Conservation (phyloP, 2,329 filamentous ascomycete species). For the Setomelanomma holmii region DNA sequence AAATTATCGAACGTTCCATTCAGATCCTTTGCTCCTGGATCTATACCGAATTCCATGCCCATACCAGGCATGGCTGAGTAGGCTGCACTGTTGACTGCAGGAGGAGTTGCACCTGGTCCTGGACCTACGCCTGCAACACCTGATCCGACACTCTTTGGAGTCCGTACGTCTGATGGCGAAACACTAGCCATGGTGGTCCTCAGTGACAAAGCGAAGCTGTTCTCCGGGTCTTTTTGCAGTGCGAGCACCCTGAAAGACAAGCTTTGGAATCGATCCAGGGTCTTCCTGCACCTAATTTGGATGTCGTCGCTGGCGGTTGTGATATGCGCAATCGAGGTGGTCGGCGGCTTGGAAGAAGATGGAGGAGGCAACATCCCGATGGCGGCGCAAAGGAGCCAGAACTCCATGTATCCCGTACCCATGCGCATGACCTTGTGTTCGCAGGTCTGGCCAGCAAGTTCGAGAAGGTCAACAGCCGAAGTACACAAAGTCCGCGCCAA, state of each 20-base stretch:
- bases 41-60: conserved; percentile 7
- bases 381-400: conserved; percentile 42
- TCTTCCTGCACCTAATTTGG: conserved; percentile 29
- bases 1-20: conserved; percentile 27
- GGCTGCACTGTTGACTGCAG: conserved; percentile 2
- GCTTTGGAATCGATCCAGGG: conserved; percentile 34
- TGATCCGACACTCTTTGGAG: conserved; percentile 7
- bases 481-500: conserved; percentile 32
- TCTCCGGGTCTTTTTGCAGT: conserved; percentile 37
- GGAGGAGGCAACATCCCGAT: conserved; percentile 36
- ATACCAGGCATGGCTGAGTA: conserved; percentile 13
- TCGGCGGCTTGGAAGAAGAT: conserved; percentile 14
- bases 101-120: neutral
- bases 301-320: conserved; percentile 23
- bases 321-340: conserved; percentile 24
- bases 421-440: conserved; percentile 45
- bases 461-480: conserved; percentile 37
- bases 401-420: conserved; percentile 47
- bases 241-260: conserved; percentile 39
- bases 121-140: neutral
- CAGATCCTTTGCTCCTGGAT: conserved; percentile 10
- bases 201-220: conserved; percentile 28
- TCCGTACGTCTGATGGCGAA: conserved; percentile 15
- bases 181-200: conserved; percentile 23
- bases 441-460: conserved; percentile 36